Conservation (phyloP, 495 filamentous ascomycete genomes). For the Coniosporium apollinis region DNA sequence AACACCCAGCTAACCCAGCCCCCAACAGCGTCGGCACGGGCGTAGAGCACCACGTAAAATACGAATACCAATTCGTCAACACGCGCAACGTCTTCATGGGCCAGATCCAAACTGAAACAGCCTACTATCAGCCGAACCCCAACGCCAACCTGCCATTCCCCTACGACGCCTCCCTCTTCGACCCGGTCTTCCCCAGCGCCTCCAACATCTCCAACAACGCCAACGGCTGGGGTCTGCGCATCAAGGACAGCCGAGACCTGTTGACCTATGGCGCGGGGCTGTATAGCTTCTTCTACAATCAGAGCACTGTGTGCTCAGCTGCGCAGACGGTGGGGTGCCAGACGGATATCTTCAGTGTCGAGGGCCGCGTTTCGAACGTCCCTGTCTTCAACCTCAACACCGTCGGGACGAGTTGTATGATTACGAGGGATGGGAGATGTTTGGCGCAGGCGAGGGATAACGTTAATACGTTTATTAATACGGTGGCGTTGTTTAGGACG, state of each 20-base stretch:
- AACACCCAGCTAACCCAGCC: no score
- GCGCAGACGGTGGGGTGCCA: conserved; percentile 39
- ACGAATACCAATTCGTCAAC: conserved; percentile 21
- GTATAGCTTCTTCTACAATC: conserved; percentile 23
- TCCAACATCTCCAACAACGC: conserved; percentile 32
- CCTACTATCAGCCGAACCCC: conserved; percentile 48
- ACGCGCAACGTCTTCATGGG: conserved; percentile 19
- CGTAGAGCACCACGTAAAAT: conserved; percentile 21
- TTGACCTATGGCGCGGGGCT: conserved; percentile 31
- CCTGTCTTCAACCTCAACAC: conserved; percentile 34
- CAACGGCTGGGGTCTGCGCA: conserved; percentile 48
- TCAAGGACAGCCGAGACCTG: conserved; percentile 41
- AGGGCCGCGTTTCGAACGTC: conserved; percentile 17
- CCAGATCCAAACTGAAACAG: conserved; percentile 21
- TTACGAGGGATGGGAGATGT: conserved; percentile 31
- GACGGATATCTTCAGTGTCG: conserved; percentile 41
- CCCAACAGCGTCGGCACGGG: conserved; percentile 21
- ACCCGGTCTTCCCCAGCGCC: conserved; percentile 26
- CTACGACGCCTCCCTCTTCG: conserved; percentile 24
- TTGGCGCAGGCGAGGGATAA: conserved; percentile 37
- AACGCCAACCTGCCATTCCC: conserved; percentile 41
- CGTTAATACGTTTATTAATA: conserved; percentile 34
- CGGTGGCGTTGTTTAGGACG: conserved; percentile 33
- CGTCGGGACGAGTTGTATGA: conserved; percentile 30
- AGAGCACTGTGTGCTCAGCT: conserved; percentile 26